Evolutionary conservation across 768 basidiomycete species (phyloP).

Genomic region (Amylocystis lapponica): DNA sequence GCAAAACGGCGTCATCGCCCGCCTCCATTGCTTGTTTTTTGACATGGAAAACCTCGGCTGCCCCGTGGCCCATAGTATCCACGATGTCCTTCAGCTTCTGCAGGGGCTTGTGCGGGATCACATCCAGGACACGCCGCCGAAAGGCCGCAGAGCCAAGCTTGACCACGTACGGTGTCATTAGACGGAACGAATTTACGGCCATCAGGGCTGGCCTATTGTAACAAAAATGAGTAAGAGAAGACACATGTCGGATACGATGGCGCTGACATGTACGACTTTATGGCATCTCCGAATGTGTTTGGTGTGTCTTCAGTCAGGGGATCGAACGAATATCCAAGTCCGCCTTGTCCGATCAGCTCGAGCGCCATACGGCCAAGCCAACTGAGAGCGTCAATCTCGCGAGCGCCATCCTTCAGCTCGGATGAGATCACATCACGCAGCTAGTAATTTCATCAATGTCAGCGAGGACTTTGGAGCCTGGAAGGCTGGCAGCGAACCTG

Average conservation of each 20-base stretch:
- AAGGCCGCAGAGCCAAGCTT: slow-evolving; percentile 15
- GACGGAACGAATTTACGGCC: neutral
- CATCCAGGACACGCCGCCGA: slow-evolving; percentile 12
- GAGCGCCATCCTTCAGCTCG: neutral
- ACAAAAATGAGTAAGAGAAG: neutral
- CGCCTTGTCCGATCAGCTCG: slow-evolving; percentile 18
- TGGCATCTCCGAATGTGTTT: slow-evolving; percentile 8
- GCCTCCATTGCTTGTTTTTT: slow-evolving; percentile 8
- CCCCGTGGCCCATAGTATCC: slow-evolving; percentile 15
- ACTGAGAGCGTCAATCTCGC: slow-evolving; percentile 1
- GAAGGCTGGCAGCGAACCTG: neutral
- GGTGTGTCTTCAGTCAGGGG: slow-evolving; percentile 7
- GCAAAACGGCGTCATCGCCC: slow-evolving; percentile 13
- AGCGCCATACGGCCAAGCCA: slow-evolving; percentile 18
- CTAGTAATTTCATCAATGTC: too few relatives aligned
- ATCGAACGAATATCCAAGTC: slow-evolving; percentile 20
- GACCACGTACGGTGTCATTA: slow-evolving; percentile 1
- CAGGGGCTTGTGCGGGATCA: slow-evolving; percentile 10
- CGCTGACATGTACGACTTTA: slow-evolving; percentile 16
- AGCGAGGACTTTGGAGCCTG: too few relatives aligned
- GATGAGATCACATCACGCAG: slow-evolving; percentile 9
- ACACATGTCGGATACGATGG: neutral
- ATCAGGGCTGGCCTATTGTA: slow-evolving; percentile 8
- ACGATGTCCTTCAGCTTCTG: slow-evolving; percentile 17
- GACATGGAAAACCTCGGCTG: slow-evolving; percentile 5